phyloP scores from a whole-genome alignment of 1,284 basidiomycete genomes.

The Crucibulum parvulum region DNA sequence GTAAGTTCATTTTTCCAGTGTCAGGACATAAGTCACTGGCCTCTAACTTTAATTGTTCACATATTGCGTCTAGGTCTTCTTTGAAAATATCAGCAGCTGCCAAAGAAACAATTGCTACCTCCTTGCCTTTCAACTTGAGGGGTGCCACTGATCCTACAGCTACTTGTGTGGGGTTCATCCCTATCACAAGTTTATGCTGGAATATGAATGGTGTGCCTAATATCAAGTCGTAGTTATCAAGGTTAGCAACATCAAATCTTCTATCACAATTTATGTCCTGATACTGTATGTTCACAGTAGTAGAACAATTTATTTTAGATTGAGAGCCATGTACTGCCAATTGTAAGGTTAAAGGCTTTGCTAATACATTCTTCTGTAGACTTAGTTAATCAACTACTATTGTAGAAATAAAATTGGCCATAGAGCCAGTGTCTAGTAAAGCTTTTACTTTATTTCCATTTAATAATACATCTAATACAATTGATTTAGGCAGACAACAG shows the following conservation, averaged over 20 bases:
- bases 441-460: conserved; percentile 13
- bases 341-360: conserved; percentile 21
- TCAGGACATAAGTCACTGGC: conserved; percentile 19
- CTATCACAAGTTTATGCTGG: conserved; percentile 25
- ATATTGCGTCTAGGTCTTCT: not conserved
- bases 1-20: conserved; percentile 29
- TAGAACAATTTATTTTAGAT: too few species aligned
- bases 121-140: conserved; percentile 17
- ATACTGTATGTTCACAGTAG: too few species aligned
- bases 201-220: conserved; percentile 37
- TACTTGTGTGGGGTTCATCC: conserved; percentile 6
- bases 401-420: conserved; percentile 46
- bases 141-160: conserved; percentile 16
- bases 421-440: conserved; percentile 41
- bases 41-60: too few species aligned
- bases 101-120: conserved; percentile 20
- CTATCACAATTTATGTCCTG: not conserved
- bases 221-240: conserved; percentile 37
- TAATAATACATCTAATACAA: not conserved
- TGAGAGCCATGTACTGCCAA: too few species aligned
- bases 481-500: not conserved
- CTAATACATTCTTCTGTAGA: conserved; percentile 15
- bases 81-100: conserved; percentile 14
- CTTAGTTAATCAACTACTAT: conserved; percentile 40
- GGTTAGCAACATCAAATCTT: conserved; percentile 25